Percentiles rank a stretch among this genome's conserved stretches.
These are phyloP conservation scores for Hyaloscypha hepaticicola DNA, from an alignment of 495 filamentous ascomycete genomes.

Conservation along the genomic window DNA sequence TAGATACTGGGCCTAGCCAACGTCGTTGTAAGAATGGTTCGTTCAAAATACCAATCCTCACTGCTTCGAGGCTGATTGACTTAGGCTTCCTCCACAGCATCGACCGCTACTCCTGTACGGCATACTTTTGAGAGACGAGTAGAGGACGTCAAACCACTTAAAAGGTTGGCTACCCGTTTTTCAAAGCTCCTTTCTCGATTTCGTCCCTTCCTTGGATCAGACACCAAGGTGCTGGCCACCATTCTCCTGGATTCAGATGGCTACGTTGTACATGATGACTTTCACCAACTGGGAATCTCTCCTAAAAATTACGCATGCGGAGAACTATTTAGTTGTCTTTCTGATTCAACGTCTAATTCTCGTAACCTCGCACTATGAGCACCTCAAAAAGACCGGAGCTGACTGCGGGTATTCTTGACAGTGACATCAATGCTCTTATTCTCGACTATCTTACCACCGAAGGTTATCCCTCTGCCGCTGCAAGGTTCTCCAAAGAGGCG, in stretches of 20 bases:
- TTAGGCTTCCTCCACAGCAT: slow-evolving; percentile 34
- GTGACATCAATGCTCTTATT: slow-evolving; percentile 92
- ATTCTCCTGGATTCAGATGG: too few species aligned
- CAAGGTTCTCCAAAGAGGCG: slow-evolving; percentile 91
- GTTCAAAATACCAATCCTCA: slow-evolving; percentile 7
- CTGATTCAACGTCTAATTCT: slow-evolving; percentile 48
- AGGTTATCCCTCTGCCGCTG: slow-evolving; percentile 89
- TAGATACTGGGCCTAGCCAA: slow-evolving; percentile 10
- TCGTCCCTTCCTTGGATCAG: background rate
- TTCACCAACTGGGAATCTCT: slow-evolving; percentile 99
- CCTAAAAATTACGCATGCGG: slow-evolving; percentile 80
- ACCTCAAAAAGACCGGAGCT: slow-evolving; percentile 30
- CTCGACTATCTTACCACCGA: slow-evolving; percentile 98
- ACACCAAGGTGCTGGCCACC: slow-evolving; percentile 21
- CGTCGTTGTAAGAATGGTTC: slow-evolving; percentile 30
- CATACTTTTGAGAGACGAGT: slow-evolving; percentile 70
- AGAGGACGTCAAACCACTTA: slow-evolving; percentile 82
- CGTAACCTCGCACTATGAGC: slow-evolving; percentile 17
- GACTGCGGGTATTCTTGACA: slow-evolving; percentile 42
- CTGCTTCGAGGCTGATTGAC: background rate
- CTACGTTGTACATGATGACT: slow-evolving; percentile 70
- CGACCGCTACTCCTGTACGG: slow-evolving; percentile 31
- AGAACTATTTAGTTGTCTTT: slow-evolving; percentile 78
- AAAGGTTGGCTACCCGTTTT: slow-evolving; percentile 62
- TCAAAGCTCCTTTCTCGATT: slow-evolving; percentile 1